phyloP scores from a whole-genome alignment of 352 stramenopile species.

The Phytophthora quininea region DNA sequence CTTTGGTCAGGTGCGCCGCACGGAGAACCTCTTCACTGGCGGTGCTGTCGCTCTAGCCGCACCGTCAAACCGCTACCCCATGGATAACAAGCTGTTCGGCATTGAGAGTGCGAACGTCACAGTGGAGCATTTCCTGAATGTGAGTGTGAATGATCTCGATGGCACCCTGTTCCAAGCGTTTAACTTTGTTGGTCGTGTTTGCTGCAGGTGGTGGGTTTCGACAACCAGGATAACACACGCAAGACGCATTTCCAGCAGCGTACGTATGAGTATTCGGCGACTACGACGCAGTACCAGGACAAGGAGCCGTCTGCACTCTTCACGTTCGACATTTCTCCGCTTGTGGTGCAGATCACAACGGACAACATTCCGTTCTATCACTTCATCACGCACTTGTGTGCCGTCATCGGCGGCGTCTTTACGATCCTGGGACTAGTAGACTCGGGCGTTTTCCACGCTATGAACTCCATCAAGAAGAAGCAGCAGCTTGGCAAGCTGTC shows the following conservation, averaged over 20 bases:
- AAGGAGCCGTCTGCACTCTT: constrained; percentile 72
- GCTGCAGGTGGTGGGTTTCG: constrained; percentile 74
- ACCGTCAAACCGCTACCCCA: constrained; percentile 65
- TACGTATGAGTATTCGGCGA: constrained; percentile 82
- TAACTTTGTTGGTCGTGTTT: constrained; percentile 4
- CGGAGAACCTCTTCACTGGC: constrained; percentile 63
- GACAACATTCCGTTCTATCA: constrained; percentile 82
- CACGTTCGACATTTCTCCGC: constrained; percentile 82
- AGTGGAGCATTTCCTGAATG: constrained; percentile 84
- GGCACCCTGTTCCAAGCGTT: not conserved
- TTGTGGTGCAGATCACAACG: constrained; percentile 74
- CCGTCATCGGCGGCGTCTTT: constrained; percentile 84
- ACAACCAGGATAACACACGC: constrained; percentile 61
- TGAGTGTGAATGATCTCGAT: constrained; percentile 56
- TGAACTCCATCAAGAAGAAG: constrained; percentile 89
- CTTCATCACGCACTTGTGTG: constrained; percentile 84
- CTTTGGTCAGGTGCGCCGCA: constrained; percentile 78
- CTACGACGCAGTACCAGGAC: constrained; percentile 75
- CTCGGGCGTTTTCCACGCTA: constrained; percentile 76
- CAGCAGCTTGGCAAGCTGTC: constrained; percentile 79
- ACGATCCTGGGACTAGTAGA: constrained; percentile 87
- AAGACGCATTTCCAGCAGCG: constrained; percentile 63
- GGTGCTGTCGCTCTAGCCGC: constrained; percentile 41
- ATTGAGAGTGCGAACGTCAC: constrained; percentile 75
- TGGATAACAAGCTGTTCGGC: constrained; percentile 62